Evolutionary conservation across 2,329 filamentous ascomycete genomes (phyloP).

Genomic region (Cryphonectria japonica): DNA sequence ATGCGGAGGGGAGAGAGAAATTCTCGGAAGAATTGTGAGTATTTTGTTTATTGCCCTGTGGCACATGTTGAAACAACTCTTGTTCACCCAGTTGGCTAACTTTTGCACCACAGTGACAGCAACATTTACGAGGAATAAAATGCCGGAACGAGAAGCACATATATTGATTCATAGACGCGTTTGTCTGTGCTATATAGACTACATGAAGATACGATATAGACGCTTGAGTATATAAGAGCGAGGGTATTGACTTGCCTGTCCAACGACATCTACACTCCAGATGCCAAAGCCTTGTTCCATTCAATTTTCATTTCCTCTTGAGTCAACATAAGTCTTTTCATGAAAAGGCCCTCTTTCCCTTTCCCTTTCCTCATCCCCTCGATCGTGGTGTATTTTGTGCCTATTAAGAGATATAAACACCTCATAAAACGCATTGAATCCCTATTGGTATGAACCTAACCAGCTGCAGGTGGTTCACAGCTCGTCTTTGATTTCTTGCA

Average conservation of each 20-base stretch:
- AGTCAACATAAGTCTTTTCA: too few relatives aligned
- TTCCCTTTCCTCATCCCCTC: too few relatives aligned
- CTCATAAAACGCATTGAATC: not conserved
- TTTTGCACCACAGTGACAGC: conserved; percentile 31
- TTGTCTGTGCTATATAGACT: not conserved
- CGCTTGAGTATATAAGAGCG: not conserved
- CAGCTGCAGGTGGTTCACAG: not conserved
- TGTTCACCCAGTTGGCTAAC: not conserved
- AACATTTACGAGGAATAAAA: conserved; percentile 36
- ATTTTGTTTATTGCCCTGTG: too few relatives aligned
- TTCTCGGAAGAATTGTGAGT: conserved; percentile 49
- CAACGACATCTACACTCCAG: not conserved
- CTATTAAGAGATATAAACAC: too few relatives aligned
- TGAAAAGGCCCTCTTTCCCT: too few relatives aligned
- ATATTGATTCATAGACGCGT: not conserved
- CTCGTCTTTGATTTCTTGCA: not conserved
- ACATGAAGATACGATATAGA: not conserved
- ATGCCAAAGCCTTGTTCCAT: not conserved
- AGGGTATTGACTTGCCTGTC: not conserved
- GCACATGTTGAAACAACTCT: not conserved
- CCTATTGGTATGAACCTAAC: too few relatives aligned
- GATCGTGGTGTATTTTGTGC: too few relatives aligned
- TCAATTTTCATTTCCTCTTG: too few relatives aligned
- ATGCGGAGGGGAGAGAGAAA: conserved; percentile 53
- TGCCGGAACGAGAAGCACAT: not conserved